A percentile compares a stretch with the other conserved stretches of the same genome.
Evolutionary conservation across 805 yeast species (phyloP).

Genomic region (Sugiyamaella mastotermitis): DNA sequence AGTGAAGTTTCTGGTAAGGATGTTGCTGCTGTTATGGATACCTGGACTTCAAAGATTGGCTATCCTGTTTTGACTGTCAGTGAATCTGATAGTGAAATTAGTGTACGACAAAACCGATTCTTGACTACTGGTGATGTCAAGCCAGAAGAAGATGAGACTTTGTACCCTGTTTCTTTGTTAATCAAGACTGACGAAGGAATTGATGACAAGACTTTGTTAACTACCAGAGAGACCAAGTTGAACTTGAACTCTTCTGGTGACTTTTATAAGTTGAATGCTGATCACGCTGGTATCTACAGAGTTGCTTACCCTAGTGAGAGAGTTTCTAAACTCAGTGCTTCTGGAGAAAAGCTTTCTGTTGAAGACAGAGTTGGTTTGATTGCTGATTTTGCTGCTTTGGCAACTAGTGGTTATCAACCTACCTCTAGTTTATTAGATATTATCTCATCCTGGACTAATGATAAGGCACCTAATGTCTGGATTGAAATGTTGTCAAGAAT

Average conservation of each 20-base stretch:
- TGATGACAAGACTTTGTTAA: constrained; percentile 54
- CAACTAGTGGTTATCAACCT: constrained; percentile 45
- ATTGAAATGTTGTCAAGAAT: constrained; percentile 40
- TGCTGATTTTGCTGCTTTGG: constrained; percentile 52
- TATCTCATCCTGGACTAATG: constrained; percentile 45
- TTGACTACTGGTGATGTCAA: constrained; percentile 55
- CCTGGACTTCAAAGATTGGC: constrained; percentile 72
- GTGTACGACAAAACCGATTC: constrained; percentile 53
- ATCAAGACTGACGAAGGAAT: constrained; percentile 50
- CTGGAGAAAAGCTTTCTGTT: constrained; percentile 46
- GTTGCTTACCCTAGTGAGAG: constrained; percentile 48
- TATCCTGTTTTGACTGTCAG: constrained; percentile 60
- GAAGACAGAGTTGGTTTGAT: constrained; percentile 63
- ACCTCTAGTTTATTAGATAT: constrained; percentile 46
- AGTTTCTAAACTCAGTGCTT: constrained; percentile 46
- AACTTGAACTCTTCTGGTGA: constrained; percentile 34
- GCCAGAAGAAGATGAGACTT: constrained; percentile 49
- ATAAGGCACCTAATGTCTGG: constrained; percentile 50
- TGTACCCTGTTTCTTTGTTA: constrained; percentile 52
- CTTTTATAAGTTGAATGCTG: constrained; percentile 56
- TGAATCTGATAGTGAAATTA: constrained; percentile 31
- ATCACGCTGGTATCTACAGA: constrained; percentile 57
- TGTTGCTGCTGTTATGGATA: constrained; percentile 51
- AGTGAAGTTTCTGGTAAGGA: constrained; percentile 58
- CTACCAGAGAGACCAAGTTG: constrained; percentile 41